Percentiles rank a stretch among this genome's conserved stretches.
Evolutionary conservation across 1,284 basidiomycete genomes (phyloP).

Genomic region (Mycena citricolor): DNA sequence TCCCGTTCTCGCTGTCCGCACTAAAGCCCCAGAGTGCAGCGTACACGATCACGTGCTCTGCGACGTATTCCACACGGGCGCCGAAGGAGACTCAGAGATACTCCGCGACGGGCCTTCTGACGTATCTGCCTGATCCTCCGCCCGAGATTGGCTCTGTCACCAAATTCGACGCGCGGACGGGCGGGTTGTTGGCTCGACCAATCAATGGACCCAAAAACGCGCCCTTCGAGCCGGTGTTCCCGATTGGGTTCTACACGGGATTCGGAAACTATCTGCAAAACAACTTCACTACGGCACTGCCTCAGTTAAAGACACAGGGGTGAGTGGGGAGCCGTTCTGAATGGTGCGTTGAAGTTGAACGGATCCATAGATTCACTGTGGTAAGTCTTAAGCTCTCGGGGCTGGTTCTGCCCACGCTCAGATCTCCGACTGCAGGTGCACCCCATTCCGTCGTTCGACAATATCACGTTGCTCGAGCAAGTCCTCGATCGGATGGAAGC

Average conservation of each 20-base stretch:
- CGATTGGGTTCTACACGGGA: slow-evolving; percentile 72
- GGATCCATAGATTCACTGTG: too few relatives aligned
- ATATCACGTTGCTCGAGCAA: slow-evolving; percentile 52
- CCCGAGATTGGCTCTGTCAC: slow-evolving; percentile 47
- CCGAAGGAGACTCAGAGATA: slow-evolving; percentile 52
- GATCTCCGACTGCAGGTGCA: too few relatives aligned
- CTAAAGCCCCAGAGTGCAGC: slow-evolving; percentile 45
- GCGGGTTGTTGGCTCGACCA: slow-evolving; percentile 60
- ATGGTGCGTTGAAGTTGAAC: too few relatives aligned
- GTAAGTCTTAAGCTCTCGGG: too few relatives aligned
- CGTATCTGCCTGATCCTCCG: slow-evolving; percentile 58
- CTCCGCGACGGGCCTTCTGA: slow-evolving; percentile 44
- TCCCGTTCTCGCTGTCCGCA: slow-evolving; percentile 48
- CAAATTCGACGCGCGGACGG: slow-evolving; percentile 71
- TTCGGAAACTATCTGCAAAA: slow-evolving; percentile 58
- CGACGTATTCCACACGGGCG: slow-evolving; percentile 28
- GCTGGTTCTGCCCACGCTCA: too few relatives aligned
- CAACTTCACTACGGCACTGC: slow-evolving; percentile 52
- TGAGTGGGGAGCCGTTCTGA: too few relatives aligned
- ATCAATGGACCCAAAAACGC: slow-evolving; percentile 44
- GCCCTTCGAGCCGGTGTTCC: slow-evolving; percentile 59
- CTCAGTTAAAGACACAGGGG: slow-evolving; percentile 64
- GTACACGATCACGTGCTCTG: slow-evolving; percentile 55
- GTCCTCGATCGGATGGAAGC: slow-evolving; percentile 71
- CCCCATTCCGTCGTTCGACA: slow-evolving; percentile 61